phyloP scores from a whole-genome alignment of 2,329 filamentous ascomycete genomes.

The Colletotrichum endophyticum region DNA sequence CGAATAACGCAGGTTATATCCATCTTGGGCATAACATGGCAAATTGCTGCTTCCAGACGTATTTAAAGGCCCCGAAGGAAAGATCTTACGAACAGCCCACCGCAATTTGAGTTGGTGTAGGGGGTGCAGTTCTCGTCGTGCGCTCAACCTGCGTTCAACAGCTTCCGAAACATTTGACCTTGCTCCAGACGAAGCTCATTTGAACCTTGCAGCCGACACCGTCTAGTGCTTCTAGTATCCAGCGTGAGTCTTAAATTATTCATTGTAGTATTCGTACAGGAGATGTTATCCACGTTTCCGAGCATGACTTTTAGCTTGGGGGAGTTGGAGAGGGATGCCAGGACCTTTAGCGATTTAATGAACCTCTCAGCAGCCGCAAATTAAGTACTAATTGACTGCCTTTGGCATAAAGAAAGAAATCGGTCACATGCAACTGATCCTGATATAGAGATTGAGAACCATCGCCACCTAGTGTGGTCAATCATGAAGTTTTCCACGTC shows the following conservation, averaged over 20 bases:
- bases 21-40: neutral
- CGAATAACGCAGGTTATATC: neutral
- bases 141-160: neutral
- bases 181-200: neutral
- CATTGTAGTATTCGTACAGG: neutral
- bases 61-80: neutral
- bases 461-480: neutral
- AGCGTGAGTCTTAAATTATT: neutral
- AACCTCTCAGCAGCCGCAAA: neutral
- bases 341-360: rapidly evolving
- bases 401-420: neutral
- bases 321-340: neutral
- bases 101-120: neutral
- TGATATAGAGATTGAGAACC: neutral
- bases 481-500: neutral
- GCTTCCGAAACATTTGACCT: neutral
- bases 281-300: neutral
- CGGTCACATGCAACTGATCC: neutral
- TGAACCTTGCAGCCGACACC: neutral
- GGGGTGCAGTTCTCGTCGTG: neutral
- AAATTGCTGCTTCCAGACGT: neutral
- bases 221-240: neutral
- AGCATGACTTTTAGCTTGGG: neutral
- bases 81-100: neutral
- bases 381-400: neutral